Conservation (phyloP, 2,329 filamentous ascomycete species). For the Talaromyces rugulosus region DNA sequence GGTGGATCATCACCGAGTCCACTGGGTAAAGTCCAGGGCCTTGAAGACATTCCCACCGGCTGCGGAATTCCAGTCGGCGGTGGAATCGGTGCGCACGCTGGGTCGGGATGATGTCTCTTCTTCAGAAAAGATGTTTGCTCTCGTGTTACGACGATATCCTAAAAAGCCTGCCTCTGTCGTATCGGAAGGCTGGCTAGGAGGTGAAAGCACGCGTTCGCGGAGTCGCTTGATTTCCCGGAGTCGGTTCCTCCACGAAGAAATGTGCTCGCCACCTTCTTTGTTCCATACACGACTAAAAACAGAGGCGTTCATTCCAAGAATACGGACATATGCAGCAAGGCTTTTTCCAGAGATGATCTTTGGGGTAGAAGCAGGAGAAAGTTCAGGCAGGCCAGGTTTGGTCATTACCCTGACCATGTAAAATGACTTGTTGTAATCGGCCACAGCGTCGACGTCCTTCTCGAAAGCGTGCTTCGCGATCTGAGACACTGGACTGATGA, state of each 20-base stretch:
- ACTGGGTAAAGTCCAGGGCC: slow-evolving; percentile 41
- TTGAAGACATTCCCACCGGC: slow-evolving; percentile 35
- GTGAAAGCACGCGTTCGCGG: slow-evolving; percentile 53
- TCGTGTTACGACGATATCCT: slow-evolving; percentile 33
- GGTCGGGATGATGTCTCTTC: slow-evolving; percentile 27
- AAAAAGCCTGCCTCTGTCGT: slow-evolving; percentile 28
- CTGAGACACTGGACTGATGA: slow-evolving; percentile 73
- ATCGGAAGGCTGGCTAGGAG: slow-evolving; percentile 27
- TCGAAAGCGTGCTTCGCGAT: slow-evolving; percentile 36
- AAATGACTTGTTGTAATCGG: slow-evolving; percentile 50
- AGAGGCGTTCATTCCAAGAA: slow-evolving; percentile 86
- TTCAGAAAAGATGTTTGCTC: slow-evolving; percentile 34
- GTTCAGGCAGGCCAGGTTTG: slow-evolving; percentile 82
- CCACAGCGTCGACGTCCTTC: slow-evolving; percentile 12
- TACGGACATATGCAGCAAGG: slow-evolving; percentile 78
- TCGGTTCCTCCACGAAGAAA: slow-evolving; percentile 85
- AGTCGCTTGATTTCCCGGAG: slow-evolving; percentile 80
- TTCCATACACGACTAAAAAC: slow-evolving; percentile 93
- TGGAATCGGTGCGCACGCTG: slow-evolving; percentile 31
- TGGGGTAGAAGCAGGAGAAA: slow-evolving; percentile 81
- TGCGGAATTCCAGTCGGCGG: slow-evolving; percentile 33
- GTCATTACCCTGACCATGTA: slow-evolving; percentile 89
- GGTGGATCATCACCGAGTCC: slow-evolving; percentile 27
- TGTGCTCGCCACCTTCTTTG: slow-evolving; percentile 67
- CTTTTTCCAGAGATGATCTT: slow-evolving; percentile 84